A percentile compares a stretch with the other conserved stretches of the same genome.
Evolutionary conservation across 345 rosid species (phyloP).

Genomic region (Populus alba): DNA sequence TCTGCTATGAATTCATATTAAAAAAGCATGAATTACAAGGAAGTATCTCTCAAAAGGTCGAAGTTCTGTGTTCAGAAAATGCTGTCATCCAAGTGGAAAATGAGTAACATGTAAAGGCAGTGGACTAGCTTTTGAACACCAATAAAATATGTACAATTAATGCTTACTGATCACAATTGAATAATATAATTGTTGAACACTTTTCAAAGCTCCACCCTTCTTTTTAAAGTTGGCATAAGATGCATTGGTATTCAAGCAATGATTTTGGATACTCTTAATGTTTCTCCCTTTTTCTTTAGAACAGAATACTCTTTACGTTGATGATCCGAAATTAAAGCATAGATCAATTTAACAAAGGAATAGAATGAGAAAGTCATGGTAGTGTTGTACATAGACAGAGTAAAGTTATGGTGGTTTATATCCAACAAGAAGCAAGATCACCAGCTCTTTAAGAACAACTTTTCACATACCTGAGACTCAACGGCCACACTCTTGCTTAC

Average conservation of each 20-base stretch:
- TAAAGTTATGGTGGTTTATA: neutral
- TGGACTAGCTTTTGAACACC: neutral
- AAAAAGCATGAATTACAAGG: slow-evolving; percentile 1
- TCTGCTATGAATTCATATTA: neutral
- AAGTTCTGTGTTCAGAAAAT: neutral
- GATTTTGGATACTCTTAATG: neutral
- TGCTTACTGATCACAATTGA: too few relatives aligned
- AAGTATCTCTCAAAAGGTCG: neutral
- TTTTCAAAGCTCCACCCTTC: neutral
- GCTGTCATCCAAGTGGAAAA: neutral
- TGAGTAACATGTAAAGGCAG: neutral
- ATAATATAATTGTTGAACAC: neutral
- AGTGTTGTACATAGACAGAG: neutral
- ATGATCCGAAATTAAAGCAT: neutral
- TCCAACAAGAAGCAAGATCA: neutral
- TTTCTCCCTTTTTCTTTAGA: too few relatives aligned
- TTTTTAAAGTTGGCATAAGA: neutral
- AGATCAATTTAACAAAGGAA: neutral
- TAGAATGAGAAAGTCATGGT: neutral
- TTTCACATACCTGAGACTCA: slow-evolving; percentile 56
- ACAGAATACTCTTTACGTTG: neutral
- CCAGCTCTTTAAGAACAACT: neutral
- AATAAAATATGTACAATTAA: neutral
- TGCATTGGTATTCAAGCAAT: neutral
- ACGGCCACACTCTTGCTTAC: slow-evolving; percentile 96